A percentile compares a stretch with the other conserved stretches of the same genome.
Evolutionary conservation across 345 rosid genomes (phyloP).

Genomic region (Anacardium occidentale): DNA sequence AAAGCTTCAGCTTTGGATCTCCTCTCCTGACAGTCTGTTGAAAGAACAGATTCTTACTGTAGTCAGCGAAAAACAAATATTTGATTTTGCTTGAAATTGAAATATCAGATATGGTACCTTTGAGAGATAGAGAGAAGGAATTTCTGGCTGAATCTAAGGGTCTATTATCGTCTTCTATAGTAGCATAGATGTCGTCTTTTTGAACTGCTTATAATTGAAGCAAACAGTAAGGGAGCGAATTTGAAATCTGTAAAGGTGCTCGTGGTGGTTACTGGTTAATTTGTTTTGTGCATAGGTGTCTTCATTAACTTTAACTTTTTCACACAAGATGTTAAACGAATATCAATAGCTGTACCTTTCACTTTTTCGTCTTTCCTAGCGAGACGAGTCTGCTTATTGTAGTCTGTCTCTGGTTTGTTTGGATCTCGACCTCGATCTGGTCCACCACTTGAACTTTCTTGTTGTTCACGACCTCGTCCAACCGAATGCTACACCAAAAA

Average conservation of each 20-base stretch:
- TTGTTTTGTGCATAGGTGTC: conserved; percentile 15
- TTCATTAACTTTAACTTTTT: conserved; percentile 16
- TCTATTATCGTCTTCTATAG: conserved; percentile 44
- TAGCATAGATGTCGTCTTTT: conserved; percentile 45
- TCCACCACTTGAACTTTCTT: conserved; percentile 61
- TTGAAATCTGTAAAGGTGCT: conserved; percentile 20
- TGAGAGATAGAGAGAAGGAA: conserved; percentile 82
- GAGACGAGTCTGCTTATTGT: conserved; percentile 47
- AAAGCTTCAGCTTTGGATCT: conserved; percentile 72
- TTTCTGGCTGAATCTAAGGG: conserved; percentile 71
- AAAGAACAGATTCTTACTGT: background rate
- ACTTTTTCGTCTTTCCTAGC: conserved; percentile 53
- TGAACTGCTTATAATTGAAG: conserved; percentile 44
- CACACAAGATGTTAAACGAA: conserved; percentile 13
- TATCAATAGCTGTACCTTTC: conserved; percentile 46
- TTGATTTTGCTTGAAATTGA: background rate
- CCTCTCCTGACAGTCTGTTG: conserved; percentile 74
- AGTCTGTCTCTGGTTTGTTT: conserved; percentile 46
- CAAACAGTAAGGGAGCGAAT: conserved; percentile 25
- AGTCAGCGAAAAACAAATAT: background rate
- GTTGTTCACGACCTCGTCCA: conserved; percentile 50
- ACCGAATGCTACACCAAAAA: conserved; percentile 54
- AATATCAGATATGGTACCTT: conserved; percentile 43
- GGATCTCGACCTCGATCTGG: conserved; percentile 76
- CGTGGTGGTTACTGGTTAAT: conserved; percentile 6